Conservation (phyloP, 768 basidiomycete species). For the Boletus vinaceobasis region DNA sequence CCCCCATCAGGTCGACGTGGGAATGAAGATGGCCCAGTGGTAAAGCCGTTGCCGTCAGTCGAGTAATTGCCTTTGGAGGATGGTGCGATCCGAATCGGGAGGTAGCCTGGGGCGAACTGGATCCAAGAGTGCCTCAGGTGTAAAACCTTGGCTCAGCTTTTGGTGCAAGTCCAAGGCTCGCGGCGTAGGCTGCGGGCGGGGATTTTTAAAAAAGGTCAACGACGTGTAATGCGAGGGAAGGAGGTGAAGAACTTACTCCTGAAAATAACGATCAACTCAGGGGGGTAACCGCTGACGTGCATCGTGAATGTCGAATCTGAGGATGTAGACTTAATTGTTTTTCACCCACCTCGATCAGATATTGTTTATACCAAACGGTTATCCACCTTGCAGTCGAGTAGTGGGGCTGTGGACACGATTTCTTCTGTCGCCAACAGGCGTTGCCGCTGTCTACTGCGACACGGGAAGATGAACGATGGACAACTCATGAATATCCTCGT, state of each 20-base stretch:
- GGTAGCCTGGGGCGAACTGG: conserved; percentile 9
- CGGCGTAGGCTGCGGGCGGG: conserved; percentile 2
- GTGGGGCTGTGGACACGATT: not conserved
- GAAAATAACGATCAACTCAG: conserved; percentile 12
- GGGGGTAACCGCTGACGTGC: not conserved
- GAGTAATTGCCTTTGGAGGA: conserved; percentile 7
- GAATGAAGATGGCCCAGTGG: conserved; percentile 25
- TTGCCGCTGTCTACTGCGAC: not conserved
- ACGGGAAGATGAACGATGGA: not conserved
- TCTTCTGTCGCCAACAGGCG: too few relatives aligned
- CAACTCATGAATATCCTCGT: too few relatives aligned
- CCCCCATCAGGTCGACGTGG: conserved; percentile 14
- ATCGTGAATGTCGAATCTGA: conserved; percentile 4
- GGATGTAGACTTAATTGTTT: not conserved
- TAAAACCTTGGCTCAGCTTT: conserved; percentile 1
- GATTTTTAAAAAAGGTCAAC: not conserved
- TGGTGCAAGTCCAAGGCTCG: not conserved
- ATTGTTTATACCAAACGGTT: too few relatives aligned
- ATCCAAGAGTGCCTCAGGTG: conserved; percentile 1
- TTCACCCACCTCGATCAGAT: too few relatives aligned
- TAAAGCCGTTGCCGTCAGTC: not conserved
- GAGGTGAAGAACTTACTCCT: not conserved
- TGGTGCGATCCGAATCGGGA: conserved; percentile 16
- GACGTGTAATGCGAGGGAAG: too few relatives aligned
- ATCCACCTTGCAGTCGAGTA: too few relatives aligned